These are phyloP conservation scores for Panicum hallii DNA, from an alignment of 202 grass and related monocot genomes.

Conservation along the genomic window DNA sequence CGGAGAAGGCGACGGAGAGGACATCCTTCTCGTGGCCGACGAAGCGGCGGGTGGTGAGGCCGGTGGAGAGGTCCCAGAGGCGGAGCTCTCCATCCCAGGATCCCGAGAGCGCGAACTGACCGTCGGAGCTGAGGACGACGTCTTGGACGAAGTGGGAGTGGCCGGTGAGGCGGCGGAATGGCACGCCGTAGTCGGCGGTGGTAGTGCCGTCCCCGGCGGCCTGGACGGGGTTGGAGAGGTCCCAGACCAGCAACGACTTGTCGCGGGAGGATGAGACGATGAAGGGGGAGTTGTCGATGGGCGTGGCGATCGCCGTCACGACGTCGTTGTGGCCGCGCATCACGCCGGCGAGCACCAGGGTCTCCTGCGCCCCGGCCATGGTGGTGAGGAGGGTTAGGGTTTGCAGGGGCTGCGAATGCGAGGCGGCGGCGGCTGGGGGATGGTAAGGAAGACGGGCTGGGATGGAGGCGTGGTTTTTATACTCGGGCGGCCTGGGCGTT, in stretches of 20 bases:
- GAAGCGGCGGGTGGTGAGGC: constrained; percentile 62
- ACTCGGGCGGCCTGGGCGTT: background rate
- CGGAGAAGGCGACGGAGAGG: constrained; percentile 78
- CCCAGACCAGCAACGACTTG: constrained; percentile 82
- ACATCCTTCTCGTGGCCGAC: constrained; percentile 80
- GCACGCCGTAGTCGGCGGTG: constrained; percentile 60
- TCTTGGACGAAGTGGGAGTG: constrained; percentile 87
- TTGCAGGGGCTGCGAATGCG: background rate
- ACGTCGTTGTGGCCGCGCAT: constrained; percentile 68
- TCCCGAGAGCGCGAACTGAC: constrained; percentile 76
- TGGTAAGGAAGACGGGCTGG: background rate
- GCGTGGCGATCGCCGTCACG: constrained; percentile 73
- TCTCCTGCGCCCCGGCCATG: constrained; percentile 70
- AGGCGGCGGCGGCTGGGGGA: constrained; percentile 23
- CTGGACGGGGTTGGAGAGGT: constrained; percentile 63
- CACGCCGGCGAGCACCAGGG: constrained; percentile 66
- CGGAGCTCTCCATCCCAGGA: constrained; percentile 89
- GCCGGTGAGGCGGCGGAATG: constrained; percentile 76
- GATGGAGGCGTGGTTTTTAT: constrained; percentile 25
- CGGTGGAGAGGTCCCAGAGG: constrained; percentile 69
- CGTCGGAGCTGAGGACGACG: constrained; percentile 77
- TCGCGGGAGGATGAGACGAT: constrained; percentile 82
- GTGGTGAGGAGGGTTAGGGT: constrained; percentile 19
- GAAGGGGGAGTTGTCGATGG: constrained; percentile 67
- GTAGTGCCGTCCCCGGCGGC: constrained; percentile 13